Percentiles rank a stretch among this genome's conserved stretches.
These are phyloP conservation scores for Eruca vesicaria DNA, from an alignment of 441 rosid species.

Conservation along the genomic window DNA sequence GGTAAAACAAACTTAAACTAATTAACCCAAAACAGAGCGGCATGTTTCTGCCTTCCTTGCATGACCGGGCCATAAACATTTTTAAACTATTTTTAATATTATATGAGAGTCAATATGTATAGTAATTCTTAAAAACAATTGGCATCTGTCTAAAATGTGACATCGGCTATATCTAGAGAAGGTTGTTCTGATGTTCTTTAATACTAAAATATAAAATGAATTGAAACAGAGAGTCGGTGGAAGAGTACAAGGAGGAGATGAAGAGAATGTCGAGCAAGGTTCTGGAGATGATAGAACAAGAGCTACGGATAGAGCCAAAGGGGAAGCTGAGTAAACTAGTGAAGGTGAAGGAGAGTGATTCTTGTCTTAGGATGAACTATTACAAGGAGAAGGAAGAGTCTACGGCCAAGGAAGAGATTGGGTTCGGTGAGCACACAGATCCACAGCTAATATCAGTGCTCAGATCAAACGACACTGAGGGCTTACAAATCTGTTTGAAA, in stretches of 20 bases:
- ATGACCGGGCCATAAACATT: too few species aligned
- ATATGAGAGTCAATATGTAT: too few species aligned
- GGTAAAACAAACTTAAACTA: slow-evolving; percentile 40
- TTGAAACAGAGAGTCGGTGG: slow-evolving; percentile 35
- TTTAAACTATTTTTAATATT: too few species aligned
- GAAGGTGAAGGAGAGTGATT: slow-evolving; percentile 50
- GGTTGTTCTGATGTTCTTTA: background rate
- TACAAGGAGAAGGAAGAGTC: slow-evolving; percentile 45
- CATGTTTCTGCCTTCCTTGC: too few species aligned
- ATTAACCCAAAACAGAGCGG: background rate
- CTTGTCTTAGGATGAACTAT: slow-evolving; percentile 61
- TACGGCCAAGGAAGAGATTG: slow-evolving; percentile 44
- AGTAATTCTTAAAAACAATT: background rate
- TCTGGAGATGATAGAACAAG: slow-evolving; percentile 47
- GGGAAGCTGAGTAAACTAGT: slow-evolving; percentile 44
- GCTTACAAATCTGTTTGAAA: slow-evolving; percentile 52
- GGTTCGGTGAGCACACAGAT: slow-evolving; percentile 73
- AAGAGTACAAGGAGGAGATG: slow-evolving; percentile 45
- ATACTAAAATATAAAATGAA: background rate
- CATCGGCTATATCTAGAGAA: too few species aligned
- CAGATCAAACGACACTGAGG: slow-evolving; percentile 60
- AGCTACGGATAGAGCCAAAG: slow-evolving; percentile 41
- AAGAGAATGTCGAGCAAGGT: slow-evolving; percentile 41
- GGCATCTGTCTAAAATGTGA: too few species aligned
- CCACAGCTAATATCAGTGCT: slow-evolving; percentile 65